Base-by-base conservation (phyloP, 768 basidiomycete genomes). In the Pisolithus microcarpus region DNA sequence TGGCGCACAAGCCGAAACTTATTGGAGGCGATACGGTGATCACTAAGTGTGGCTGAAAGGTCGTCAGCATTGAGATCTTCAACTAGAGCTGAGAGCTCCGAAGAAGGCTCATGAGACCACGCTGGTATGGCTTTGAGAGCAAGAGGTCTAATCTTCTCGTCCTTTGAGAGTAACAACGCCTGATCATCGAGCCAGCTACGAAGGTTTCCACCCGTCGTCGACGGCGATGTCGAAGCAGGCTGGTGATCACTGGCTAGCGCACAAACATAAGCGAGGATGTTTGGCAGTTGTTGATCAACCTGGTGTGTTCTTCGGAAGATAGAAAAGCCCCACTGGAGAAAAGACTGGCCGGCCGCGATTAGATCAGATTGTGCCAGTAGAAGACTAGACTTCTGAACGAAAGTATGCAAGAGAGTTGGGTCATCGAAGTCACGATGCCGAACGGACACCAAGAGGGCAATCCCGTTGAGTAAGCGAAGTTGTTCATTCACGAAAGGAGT, bases 401-500 rank as follows among this genome's bases (percentile, higher is more conserved):
- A 69, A 1, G 81, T 72, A 50, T 84, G 79, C 34, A 94, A 74
- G 8, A 94, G 69, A 2, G 77, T 77, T 0, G 70, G 57, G 45
- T 87, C 76, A 16, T 70, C 64, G 61, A 90, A 83, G 42, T 78
- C 74, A 24, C 73, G 62, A 42, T 72, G 65, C 51, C 80, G 77
- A 38, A 78, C 74, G 4, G 91, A 75, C 42, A 91, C 74, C 76
- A 89, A 84, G 26, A 97, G 66, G 24, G 80, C 80, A 42, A 95
- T 68, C 2, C 81, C 78, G 50, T 90, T 84, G 38, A 93, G 61
- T 26, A 84, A 69, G 11, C 94, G 81, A 38, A 82, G 66, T 61
- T 94, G 89, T 62, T 95, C 91, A 63, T 90, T 88, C 54, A 95
- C 77, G 37, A 96, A 74, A 18, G 84, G 84, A 0, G 81, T 80